Percentiles rank a stretch among this genome's conserved stretches.
phyloP scores from a whole-genome alignment of 768 basidiomycete genomes.

The Kwoniella europaea region DNA sequence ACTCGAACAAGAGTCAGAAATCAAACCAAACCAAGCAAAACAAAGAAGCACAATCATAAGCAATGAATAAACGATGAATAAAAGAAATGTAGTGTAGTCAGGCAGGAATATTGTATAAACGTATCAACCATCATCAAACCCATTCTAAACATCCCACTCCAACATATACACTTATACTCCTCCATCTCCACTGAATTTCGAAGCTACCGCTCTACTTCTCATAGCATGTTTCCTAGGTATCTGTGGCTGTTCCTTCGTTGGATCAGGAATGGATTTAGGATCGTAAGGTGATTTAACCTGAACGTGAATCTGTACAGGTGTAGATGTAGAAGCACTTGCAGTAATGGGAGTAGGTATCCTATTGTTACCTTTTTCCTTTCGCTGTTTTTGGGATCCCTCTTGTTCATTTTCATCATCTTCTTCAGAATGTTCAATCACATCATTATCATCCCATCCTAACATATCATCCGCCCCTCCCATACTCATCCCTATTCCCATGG shows the following conservation, averaged over 20 bases:
- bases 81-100: background rate
- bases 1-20: background rate
- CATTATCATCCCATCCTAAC: conserved; percentile 22
- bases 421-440: conserved; percentile 16
- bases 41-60: background rate
- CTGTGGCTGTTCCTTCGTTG: background rate
- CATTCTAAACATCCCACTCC: background rate
- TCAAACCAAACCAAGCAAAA: background rate
- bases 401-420: conserved; percentile 1
- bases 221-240: background rate
- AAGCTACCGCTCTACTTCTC: background rate
- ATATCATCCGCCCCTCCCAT: conserved; percentile 15
- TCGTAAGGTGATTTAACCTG: too few species aligned
- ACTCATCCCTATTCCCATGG: conserved; percentile 2
- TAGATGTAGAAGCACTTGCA: background rate
- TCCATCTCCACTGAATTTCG: background rate
- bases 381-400: conserved; percentile 2
- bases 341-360: background rate
- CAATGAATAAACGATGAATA: background rate
- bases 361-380: background rate
- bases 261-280: too few species aligned
- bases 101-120: background rate
- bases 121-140: background rate
- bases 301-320: too few species aligned
- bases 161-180: background rate